A percentile compares a stretch with the other conserved stretches of the same genome.
Conservation (phyloP, 2,329 filamentous ascomycete genomes). For the Alternaria sp. region DNA sequence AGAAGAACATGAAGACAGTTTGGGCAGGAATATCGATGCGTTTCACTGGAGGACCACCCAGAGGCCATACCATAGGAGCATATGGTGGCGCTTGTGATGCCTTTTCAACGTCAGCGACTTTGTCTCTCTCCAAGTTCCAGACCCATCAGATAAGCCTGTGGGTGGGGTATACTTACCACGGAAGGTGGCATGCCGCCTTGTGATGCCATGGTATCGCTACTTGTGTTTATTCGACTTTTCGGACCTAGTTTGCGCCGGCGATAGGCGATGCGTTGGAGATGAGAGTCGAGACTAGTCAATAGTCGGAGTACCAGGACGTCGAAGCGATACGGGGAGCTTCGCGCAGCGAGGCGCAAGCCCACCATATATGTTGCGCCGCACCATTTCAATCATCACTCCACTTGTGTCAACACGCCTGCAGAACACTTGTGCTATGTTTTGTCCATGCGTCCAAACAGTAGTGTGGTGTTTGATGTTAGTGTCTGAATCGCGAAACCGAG, state of each 20-base stretch:
- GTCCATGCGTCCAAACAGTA: conserved; percentile 15
- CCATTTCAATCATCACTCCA: conserved; percentile 1
- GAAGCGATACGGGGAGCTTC: neutral
- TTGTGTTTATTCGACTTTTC: neutral
- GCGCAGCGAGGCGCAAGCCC: conserved; percentile 4
- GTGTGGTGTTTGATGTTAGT: conserved; percentile 14
- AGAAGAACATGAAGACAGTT: conserved; percentile 52
- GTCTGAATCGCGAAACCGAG: conserved; percentile 12
- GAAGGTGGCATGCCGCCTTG: conserved; percentile 18
- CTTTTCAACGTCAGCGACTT: conserved; percentile 18
- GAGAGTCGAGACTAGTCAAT: neutral
- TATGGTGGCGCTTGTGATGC: conserved; percentile 37
- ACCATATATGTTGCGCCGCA: conserved; percentile 18
- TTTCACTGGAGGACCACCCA: conserved; percentile 48
- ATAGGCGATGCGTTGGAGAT: neutral
- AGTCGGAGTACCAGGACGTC: neutral
- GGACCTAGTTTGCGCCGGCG: neutral
- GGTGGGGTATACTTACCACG: conserved; percentile 12
- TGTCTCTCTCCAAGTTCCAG: neutral
- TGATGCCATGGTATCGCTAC: conserved; percentile 15
- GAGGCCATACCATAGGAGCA: conserved; percentile 33
- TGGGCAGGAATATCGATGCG: conserved; percentile 50
- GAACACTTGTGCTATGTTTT: conserved; percentile 7
- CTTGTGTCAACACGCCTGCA: conserved; percentile 7
- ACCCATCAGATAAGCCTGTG: neutral